Evolutionary conservation across 768 basidiomycete species (phyloP).

Genomic region (Kockovaella imperatae): DNA sequence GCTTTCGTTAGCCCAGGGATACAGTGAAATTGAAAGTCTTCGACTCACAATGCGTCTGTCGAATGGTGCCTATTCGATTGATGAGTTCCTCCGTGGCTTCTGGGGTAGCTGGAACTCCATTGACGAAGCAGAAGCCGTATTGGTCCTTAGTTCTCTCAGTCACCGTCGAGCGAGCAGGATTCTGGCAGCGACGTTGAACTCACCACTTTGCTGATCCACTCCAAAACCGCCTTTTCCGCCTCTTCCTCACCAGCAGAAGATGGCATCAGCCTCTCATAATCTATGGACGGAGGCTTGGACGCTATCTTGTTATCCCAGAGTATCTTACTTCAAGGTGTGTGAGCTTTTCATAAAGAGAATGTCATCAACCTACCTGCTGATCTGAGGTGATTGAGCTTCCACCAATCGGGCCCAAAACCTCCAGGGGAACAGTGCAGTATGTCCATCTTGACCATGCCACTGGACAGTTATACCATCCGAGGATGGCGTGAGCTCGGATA

Average conservation of each 20-base stretch:
- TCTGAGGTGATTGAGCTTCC: neutral
- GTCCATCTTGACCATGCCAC: slow-evolving; percentile 53
- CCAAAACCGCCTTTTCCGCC: slow-evolving; percentile 57
- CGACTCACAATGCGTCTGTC: slow-evolving; percentile 66
- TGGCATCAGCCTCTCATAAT: slow-evolving; percentile 62
- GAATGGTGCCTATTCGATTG: slow-evolving; percentile 72
- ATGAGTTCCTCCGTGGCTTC: slow-evolving; percentile 76
- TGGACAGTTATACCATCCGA: neutral
- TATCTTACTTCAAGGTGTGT: slow-evolving; percentile 51
- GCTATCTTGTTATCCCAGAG: slow-evolving; percentile 75
- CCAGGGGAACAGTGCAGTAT: slow-evolving; percentile 51
- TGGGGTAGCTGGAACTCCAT: slow-evolving; percentile 68
- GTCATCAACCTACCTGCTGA: slow-evolving; percentile 49
- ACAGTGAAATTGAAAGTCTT: too few relatives aligned
- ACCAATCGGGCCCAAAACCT: neutral
- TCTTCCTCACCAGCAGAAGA: slow-evolving; percentile 6
- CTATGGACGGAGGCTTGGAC: slow-evolving; percentile 63
- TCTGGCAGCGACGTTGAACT: slow-evolving; percentile 37
- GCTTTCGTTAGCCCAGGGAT: neutral
- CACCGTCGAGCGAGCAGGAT: neutral
- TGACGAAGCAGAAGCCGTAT: slow-evolving; percentile 83
- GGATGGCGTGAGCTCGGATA: too few relatives aligned
- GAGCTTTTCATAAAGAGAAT: neutral
- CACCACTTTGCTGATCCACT: slow-evolving; percentile 75
- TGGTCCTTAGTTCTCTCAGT: slow-evolving; percentile 52